Evolutionary conservation across 345 rosid species (phyloP), one percentile per base, ranked within the genome.

Genomic region (Eucalyptus pumila): DNA sequence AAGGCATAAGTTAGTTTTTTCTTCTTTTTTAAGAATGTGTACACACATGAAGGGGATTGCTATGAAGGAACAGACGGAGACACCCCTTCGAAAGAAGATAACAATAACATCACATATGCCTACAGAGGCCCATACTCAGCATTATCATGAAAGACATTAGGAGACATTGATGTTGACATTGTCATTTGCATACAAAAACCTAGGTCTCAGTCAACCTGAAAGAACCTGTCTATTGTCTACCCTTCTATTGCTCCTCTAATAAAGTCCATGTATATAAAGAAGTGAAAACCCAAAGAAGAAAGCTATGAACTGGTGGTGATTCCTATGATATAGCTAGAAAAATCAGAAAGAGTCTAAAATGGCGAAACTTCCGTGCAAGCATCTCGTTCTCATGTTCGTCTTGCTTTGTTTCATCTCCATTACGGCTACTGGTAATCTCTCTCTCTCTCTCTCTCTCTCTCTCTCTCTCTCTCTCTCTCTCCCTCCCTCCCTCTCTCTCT

Each of bases 321-420:
- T 47, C 42, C 42, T 9, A 40, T 81, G 8, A 48, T 34, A 88
- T 6, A 72, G 85, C 85, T 76, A 40, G 30, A 76, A 76, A 11
- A 76, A 76, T 76, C 8, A 42, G 37, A 30, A 42, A 80, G 69
- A 21, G 34, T 14, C 48, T 69, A 91, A 23, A 13, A 93, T 93
- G 94, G 93, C 90, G 54, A 90, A 76, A 88, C 76, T 89, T 90
- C 72, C 92, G 67, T 89, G 86, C 94, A 92, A 88, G 89, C 88
- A 80, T 88, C 93, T 92, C 72, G 48, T 93, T 89, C 88, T 94
- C 34, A 85, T 89, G 48, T 72, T 93, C 83, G 42, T 95, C 91
- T 65, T 94, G 10, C 76, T 93, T 88, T 93, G 93, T 93, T 90
- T 94, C 92, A 17, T 91, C 50, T 91, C 93, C 86, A 48, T 62